phyloP scores from a whole-genome alignment of 208 protist genomes.

The Giardia duodenalis region DNA sequence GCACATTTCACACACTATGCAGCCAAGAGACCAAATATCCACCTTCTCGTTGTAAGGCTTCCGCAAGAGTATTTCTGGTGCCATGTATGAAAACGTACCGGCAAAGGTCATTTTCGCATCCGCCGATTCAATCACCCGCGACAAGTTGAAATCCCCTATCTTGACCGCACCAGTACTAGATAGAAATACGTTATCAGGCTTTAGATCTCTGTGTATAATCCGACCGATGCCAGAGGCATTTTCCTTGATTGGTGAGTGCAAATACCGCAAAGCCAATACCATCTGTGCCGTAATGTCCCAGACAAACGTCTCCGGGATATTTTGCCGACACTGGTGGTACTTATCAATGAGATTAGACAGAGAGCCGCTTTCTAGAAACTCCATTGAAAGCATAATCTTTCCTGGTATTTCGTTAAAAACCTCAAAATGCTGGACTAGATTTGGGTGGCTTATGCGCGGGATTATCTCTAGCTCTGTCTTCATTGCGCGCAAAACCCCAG shows the following conservation, averaged over 20 bases:
- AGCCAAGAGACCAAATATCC: neutral
- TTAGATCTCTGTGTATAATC: neutral
- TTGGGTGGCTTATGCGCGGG: too few species aligned
- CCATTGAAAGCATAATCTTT: neutral
- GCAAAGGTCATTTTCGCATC: neutral
- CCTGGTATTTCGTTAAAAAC: too few species aligned
- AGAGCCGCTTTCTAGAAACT: neutral
- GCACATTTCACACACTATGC: neutral
- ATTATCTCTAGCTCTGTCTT: too few species aligned
- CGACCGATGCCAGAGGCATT: neutral
- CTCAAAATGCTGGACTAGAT: too few species aligned
- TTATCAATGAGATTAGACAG: neutral
- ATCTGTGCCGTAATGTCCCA: neutral
- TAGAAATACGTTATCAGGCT: neutral
- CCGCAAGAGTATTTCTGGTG: neutral
- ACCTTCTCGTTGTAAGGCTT: neutral
- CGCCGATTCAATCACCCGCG: neutral
- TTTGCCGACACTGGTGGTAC: neutral
- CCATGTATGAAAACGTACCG: neutral
- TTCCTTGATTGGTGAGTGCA: neutral
- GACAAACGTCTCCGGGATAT: neutral
- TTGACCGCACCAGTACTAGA: neutral
- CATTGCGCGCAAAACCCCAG: too few species aligned
- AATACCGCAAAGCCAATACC: neutral
- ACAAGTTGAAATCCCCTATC: neutral